A percentile compares a stretch with the other conserved stretches of the same genome.
These are phyloP conservation scores for Wickerhamiella qilinensis DNA, from an alignment of 805 yeast species.

Conservation along the genomic window DNA sequence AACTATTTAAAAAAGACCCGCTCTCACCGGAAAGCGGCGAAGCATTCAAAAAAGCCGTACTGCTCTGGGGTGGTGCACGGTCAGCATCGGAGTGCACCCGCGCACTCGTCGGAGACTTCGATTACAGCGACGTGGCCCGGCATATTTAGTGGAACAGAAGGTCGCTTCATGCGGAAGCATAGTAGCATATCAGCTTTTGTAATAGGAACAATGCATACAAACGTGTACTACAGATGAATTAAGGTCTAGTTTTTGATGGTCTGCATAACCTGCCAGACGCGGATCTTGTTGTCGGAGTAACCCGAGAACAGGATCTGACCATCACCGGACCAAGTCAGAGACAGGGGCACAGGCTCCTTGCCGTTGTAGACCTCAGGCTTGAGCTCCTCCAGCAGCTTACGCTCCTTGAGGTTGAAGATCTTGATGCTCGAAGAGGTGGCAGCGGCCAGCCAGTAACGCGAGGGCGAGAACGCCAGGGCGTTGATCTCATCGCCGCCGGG, in stretches of 20 bases:
- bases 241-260: conserved; percentile 1
- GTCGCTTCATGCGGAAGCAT: no score
- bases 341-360: conserved; percentile 95
- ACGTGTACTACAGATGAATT: neutral
- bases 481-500: conserved; percentile 91
- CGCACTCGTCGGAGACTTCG: conserved; percentile 47
- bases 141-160: no score
- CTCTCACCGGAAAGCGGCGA: conserved; percentile 60
- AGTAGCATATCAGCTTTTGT: no score
- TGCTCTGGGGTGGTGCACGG: conserved; percentile 87
- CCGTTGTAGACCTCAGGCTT: conserved; percentile 90
- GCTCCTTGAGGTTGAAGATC: conserved; percentile 94
- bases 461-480: conserved; percentile 99
- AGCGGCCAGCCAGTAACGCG: conserved; percentile 99
- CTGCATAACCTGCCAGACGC: conserved; percentile 99
- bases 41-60: conserved; percentile 47
- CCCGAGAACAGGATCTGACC: conserved; percentile 99
- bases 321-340: conserved; percentile 99
- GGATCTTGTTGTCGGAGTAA: conserved; percentile 98
- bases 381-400: conserved; percentile 88
- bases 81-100: conserved; percentile 83
- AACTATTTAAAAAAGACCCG: conserved; percentile 56
- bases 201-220: neutral
- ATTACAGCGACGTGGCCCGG: conserved; percentile 10
- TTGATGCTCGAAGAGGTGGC: conserved; percentile 96